Percentiles rank a stretch among this genome's conserved stretches.
These are phyloP conservation scores for Phytophthora megakarya DNA, from an alignment of 352 stramenopile species.

Conservation along the genomic window DNA sequence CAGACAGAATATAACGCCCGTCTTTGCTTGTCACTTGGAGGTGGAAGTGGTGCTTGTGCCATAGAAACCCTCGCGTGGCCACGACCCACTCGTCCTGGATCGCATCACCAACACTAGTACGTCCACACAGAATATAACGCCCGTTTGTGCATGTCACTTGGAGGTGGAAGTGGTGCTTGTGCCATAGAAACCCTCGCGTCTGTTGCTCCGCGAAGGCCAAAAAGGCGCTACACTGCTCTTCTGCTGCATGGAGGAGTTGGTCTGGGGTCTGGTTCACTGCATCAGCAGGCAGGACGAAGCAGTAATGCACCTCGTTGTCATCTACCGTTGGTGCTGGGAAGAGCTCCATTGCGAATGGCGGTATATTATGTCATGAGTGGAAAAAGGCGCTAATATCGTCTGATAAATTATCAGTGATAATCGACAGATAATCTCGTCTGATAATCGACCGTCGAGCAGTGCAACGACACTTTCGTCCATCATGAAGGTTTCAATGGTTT, in stretches of 20 bases:
- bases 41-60: constrained; percentile 62
- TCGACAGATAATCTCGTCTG: constrained; percentile 9
- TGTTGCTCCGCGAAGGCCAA: constrained; percentile 38
- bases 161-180: constrained; percentile 59
- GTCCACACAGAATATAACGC: constrained; percentile 43
- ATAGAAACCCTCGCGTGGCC: constrained; percentile 50
- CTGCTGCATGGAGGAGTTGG: constrained; percentile 11
- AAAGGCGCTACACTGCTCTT: constrained; percentile 25
- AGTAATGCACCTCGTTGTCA: constrained; percentile 40
- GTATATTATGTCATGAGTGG: not conserved
- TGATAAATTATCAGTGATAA: not conserved
- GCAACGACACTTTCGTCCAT: constrained; percentile 7
- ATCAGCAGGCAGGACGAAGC: constrained; percentile 39
- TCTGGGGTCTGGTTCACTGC: not conserved
- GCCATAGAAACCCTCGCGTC: constrained; percentile 57
- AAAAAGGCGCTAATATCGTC: not conserved
- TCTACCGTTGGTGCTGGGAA: constrained; percentile 33
- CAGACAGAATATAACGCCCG: constrained; percentile 42
- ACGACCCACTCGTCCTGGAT: constrained; percentile 80
- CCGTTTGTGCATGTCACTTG: constrained; percentile 12
- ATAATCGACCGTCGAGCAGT: constrained; percentile 5
- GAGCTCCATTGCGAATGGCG: constrained; percentile 27
- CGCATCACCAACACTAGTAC: constrained; percentile 55
- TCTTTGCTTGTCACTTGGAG: constrained; percentile 24
- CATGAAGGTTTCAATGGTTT: not conserved